Evolutionary conservation across 148 eudicot species (phyloP).

Genomic region (Fagopyrum homotropicum): DNA sequence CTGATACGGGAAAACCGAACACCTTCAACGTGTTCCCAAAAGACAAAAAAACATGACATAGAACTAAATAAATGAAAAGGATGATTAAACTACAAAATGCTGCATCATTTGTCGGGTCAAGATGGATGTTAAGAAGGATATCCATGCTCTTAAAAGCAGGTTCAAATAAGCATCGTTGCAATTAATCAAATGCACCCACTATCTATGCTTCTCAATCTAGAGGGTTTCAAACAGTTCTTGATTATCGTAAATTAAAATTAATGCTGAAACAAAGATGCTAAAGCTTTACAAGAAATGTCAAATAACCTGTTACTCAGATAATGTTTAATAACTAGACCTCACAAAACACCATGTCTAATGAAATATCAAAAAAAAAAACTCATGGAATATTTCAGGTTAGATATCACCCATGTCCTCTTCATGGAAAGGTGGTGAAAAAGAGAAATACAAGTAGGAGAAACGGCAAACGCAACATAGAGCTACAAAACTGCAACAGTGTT

Average conservation of each 20-base stretch:
- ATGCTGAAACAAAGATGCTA: neutral
- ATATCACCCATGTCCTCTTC: neutral
- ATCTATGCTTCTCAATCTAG: neutral
- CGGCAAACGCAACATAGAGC: neutral
- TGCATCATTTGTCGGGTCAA: neutral
- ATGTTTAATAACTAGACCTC: neutral
- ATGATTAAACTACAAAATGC: neutral
- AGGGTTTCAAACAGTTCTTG: neutral
- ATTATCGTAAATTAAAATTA: neutral
- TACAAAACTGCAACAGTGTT: neutral
- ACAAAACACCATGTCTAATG: too few species aligned
- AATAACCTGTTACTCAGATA: neutral
- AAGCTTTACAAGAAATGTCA: neutral
- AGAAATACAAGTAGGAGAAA: neutral
- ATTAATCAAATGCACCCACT: neutral
- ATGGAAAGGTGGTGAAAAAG: neutral
- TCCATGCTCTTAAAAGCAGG: neutral
- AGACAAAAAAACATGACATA: neutral
- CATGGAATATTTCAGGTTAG: neutral
- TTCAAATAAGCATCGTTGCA: too few species aligned
- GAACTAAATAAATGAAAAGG: neutral
- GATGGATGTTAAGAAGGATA: neutral
- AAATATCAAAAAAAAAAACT: too few species aligned
- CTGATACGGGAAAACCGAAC: neutral
- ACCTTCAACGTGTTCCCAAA: neutral